Base-by-base conservation (phyloP, 2,329 filamentous ascomycete genomes). In the Akanthomyces muscarius region DNA sequence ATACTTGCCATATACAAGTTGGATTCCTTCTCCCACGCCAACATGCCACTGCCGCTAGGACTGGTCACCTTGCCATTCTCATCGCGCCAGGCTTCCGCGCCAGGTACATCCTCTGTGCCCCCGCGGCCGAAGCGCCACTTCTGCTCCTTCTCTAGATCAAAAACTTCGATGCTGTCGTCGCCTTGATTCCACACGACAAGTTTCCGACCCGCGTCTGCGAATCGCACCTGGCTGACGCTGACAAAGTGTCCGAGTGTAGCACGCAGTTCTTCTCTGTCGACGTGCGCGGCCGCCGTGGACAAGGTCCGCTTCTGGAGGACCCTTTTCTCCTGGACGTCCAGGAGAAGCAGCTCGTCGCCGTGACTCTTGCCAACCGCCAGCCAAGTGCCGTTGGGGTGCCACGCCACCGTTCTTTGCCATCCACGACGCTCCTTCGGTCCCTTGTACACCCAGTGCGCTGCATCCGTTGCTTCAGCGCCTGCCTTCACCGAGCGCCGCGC, bases 121-220 rank as follows among this genome's bases (percentile, higher is more conserved):
- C 60, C 63, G 13, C 63, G 33, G 7, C 53, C 59, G 42, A 65
- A 65, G 23, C 63, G 51, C 59, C 60, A 63, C 36, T 65, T 65
- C 10, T 60, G 10, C 30, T 60, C 30, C 18, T 28, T 18, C 3
- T 16, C n/a, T 1, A 65, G 4, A 25, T 65, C 63, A 23, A 47
- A 51, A 10, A 65, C 59, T 30, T 65, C 63, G 21, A 48, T 41
- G 41, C 63, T 65, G 28, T 48, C 23, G 16, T 65, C 63, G 8
- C 59, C 53, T 6, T 38, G 13, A 4, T 33, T 60, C 30, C 36
- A 51, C 7, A 42, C 23, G 5, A 23, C 48, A 25, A 64, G 8
- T 50, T 64, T 61, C 4, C 48, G 13, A 1, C 62, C 56, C 4
- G 41, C n/a, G 14, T 55, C 62, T 16, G 58, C 38, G 44, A 60